Evolutionary conservation across 129 eudicot species (phyloP), one percentile per base, ranked within the genome.

Genomic region (Artemisia annua): DNA sequence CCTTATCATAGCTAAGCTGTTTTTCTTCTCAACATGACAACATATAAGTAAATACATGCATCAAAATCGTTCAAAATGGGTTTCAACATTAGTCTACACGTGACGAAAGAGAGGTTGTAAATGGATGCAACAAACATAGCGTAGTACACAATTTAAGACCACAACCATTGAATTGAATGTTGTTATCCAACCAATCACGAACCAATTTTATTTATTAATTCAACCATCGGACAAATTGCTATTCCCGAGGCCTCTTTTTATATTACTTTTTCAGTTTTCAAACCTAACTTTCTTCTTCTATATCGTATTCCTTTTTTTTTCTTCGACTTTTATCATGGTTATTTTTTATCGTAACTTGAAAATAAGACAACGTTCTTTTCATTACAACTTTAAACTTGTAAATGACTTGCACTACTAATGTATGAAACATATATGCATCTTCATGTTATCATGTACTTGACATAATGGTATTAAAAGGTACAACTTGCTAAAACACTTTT

Each of bases 111-210:
- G 18, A 62, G 19, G 11, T 30, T 64, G 24, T 39, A 1, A 57
- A 20, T 44, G 30, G 55, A 16, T 18, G 56, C 55, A 70, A 70
- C 62, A 58, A 70, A 53, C 54, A 22, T 22, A 63, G 17, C 51
- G 13, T 62, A 11, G 70, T 51, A 77, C 82, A 71, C 67, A 64
- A 71, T 52, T 28, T 53, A 44, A 70, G 67, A 71, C 82, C 26
- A 70, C 52, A 60, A 22, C 80, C 68, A 67, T 14, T 44, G 52
- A 70, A 78, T 71, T 62, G 51, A 77, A 70, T 63, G 82, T 17
- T 78, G 82, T 78, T 62, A 71, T 78, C 80, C 82, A 63, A 78
- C 67, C 77, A 78, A 17, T 78, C 77, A 63, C 67, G 44, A 13
- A 71, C 48, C 13, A 11, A 51, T 49, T 50, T 49, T 71, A 77